Evolutionary conservation across 768 basidiomycete genomes (phyloP), one percentile per base, ranked within the genome.

Genomic region (Amanita pseudoporphyria): DNA sequence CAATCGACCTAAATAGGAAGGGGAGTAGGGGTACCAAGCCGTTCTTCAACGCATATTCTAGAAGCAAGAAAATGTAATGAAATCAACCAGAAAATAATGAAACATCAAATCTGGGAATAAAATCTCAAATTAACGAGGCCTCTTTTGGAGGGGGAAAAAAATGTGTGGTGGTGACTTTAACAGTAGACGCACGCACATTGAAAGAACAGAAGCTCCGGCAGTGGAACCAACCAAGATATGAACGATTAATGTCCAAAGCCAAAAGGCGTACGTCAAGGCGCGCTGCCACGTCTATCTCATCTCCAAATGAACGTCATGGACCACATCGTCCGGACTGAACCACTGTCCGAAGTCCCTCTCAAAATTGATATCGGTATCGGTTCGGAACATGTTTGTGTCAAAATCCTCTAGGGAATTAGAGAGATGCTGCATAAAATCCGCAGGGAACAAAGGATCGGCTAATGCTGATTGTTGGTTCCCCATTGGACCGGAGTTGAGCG

Each of bases 341-440:
- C 83, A 86, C 57, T 83, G 79, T 49, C 81, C 79, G 63, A 86
- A 86, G 57, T 84, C 84, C 58, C 81, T 69, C 62, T 84, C 84
- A 55, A 84, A 84, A 58, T 82, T 78, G 59, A 84, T 64, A 51
- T 76, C 68, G 1, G 70, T 71, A 44, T 73, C 69, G n/a, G 63
- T 55, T 40, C 69, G 61, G 58, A 78, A 77, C 36, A 78, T 49
- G 12, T 32, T 43, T 6, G 63, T 30, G 49, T 70, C 68, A 44
- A 72, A 72, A 4, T 69, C 71, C 21, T 74, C 74, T 58, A 77
- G 52, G 21, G 66, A 60, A 41, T 50, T 63, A 18, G 65, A 64
- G 9, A 72, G 64, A 10, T 44, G 48, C 39, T 40, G 46, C 51
- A 56, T 56, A 26, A 52, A 52, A 31, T 52, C 51, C 30, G 42